Base-by-base conservation (phyloP, 2,329 filamentous ascomycete species). In the Aureobasidium sp. region DNA sequence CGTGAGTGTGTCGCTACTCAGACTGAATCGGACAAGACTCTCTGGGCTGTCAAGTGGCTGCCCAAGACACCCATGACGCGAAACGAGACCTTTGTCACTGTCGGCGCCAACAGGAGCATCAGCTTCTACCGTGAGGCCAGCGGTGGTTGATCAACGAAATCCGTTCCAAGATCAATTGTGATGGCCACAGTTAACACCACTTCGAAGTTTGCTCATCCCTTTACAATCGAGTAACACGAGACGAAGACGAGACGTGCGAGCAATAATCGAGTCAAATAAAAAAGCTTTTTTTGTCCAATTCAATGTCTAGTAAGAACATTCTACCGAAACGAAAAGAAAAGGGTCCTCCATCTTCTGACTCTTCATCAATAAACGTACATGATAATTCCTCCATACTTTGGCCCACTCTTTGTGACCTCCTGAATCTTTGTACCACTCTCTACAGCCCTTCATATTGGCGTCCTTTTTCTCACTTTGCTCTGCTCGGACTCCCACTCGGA, bases 1-100 rank as follows among this genome's bases (percentile, higher is more conserved):
- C 80, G 83, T 54, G 77, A 78, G 4, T 97, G 93, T 66, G 93
- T 98, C 39, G 90, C 91, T 11, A 98, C 93, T 8, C 89, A 95
- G 66, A 90, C 85, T 55, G 90, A 97, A 72, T 90, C 88, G 5
- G 90, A 91, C 58, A 86, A 87, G 70, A 80, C 84, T 0, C 66
- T 97, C 2, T 96, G 90, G 86, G 81, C 82, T 52, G 88, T 90
- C 24, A 85, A 82, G 63, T 95, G 89, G 89, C 70, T 95, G 56
- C 86, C 86, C 10, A 90, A 86, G 71, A 60, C 61, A n/a, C 70
- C 70, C 3, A 63, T 56, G 38, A 79, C 79, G 30, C 57, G 76
- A 68, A 81, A 77, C 57, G 86, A 80, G 68, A 80, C 79, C 67
- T 95, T 95, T 70, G 87, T 84, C 59, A 88, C 86, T 0, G 87